phyloP scores from a whole-genome alignment of 2,329 filamentous ascomycete species.

The Geosmithia flava region DNA sequence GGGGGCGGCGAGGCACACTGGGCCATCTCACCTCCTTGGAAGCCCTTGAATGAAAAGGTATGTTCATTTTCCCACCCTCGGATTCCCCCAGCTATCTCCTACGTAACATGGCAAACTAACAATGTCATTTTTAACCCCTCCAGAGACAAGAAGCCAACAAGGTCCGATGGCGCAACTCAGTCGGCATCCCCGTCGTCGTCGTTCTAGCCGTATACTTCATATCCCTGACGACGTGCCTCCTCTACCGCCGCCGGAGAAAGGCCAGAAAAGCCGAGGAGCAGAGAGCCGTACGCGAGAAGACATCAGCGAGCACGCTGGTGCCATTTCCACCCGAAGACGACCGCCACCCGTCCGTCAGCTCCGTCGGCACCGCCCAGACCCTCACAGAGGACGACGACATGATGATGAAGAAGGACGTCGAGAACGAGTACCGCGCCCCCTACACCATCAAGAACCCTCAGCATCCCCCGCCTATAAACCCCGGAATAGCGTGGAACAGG shows the following conservation, averaged over 20 bases:
- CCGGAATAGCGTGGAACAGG: not conserved
- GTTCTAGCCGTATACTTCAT: constrained; percentile 15
- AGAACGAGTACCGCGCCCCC: not conserved
- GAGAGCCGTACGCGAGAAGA: constrained; percentile 2
- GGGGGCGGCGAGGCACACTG: constrained; percentile 10
- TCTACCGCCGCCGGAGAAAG: constrained; percentile 12
- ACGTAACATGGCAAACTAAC: not conserved
- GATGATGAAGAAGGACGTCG: constrained; percentile 5
- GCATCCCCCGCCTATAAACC: not conserved
- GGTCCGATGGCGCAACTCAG: constrained; percentile 13
- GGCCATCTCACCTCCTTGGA: constrained; percentile 19
- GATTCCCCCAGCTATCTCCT: not conserved
- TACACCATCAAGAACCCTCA: not conserved
- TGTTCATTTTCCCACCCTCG: constrained; percentile 1
- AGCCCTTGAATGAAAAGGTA: constrained; percentile 9
- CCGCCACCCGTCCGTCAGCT: constrained; percentile 10
- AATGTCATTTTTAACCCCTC: not conserved
- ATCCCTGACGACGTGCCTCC: constrained; percentile 13
- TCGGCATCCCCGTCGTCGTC: constrained; percentile 16
- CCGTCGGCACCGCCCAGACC: constrained; percentile 8
- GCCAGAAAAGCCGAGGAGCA: constrained; percentile 7
- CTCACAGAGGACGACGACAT: constrained; percentile 6
- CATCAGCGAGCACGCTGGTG: not conserved
- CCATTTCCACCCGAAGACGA: not conserved
- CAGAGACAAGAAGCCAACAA: constrained; percentile 10